A percentile compares a stretch with the other conserved stretches of the same genome.
Conservation (phyloP, 768 basidiomycete genomes). For the Dictyophora rubrovolvata region DNA sequence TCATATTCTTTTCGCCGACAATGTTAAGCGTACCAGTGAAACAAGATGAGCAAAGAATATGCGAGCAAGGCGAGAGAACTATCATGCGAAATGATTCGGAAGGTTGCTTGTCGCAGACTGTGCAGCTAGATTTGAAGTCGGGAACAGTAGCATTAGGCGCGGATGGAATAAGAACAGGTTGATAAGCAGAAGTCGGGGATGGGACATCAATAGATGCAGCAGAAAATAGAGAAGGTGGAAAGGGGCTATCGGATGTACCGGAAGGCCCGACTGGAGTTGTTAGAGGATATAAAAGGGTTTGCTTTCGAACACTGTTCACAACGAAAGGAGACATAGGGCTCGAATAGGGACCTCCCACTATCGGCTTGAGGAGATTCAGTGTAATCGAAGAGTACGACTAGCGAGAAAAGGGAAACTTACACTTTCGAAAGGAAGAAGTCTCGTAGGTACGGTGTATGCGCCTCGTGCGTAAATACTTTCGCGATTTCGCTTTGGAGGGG, state of each 20-base stretch:
- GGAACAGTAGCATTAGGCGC: constrained; percentile 16
- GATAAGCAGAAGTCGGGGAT: constrained; percentile 7
- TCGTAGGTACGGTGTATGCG: constrained; percentile 62
- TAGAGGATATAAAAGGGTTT: constrained; percentile 21
- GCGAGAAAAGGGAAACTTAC: constrained; percentile 19
- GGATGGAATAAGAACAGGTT: constrained; percentile 1
- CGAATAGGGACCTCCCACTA: no score
- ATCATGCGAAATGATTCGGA: constrained; percentile 42
- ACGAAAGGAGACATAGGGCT: constrained; percentile 18
- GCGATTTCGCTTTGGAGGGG: constrained; percentile 55
- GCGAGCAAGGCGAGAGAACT: constrained; percentile 56
- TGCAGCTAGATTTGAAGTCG: constrained; percentile 33
- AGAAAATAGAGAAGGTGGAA: constrained; percentile 9
- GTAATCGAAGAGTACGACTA: constrained; percentile 11
- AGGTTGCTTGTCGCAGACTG: constrained; percentile 45
- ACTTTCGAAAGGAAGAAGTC: constrained; percentile 30
- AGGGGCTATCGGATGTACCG: constrained; percentile 23
- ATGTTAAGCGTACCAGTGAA: constrained; percentile 82
- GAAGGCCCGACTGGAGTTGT: constrained; percentile 10
- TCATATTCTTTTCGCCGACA: constrained; percentile 82
- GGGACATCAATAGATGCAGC: constrained; percentile 18
- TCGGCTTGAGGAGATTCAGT: constrained; percentile 9
- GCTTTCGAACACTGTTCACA: constrained; percentile 23
- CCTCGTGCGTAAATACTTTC: constrained; percentile 53
- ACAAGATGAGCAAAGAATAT: constrained; percentile 70